Conservation (phyloP, 768 basidiomycete genomes). For the Lactarius tabidus region DNA sequence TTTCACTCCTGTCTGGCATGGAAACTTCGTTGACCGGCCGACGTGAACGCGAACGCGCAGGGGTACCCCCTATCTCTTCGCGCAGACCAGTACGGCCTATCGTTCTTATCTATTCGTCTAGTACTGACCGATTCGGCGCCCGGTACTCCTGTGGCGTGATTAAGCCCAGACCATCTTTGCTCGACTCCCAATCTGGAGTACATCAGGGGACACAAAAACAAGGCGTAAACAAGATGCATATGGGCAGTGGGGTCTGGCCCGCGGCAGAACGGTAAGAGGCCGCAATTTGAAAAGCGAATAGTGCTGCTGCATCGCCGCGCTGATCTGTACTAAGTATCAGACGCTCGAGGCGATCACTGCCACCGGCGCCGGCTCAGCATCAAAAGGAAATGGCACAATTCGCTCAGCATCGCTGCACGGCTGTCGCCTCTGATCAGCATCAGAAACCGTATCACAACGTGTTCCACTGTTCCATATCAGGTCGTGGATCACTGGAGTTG, state of each 20-base stretch:
- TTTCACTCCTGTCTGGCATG: not conserved
- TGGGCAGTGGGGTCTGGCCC: not conserved
- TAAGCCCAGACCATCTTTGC: too few species aligned
- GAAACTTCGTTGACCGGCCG: not conserved
- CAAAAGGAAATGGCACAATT: not conserved
- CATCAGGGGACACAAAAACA: too few species aligned
- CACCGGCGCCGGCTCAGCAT: not conserved
- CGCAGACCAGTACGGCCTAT: not conserved
- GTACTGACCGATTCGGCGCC: too few species aligned
- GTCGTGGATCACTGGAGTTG: too few species aligned
- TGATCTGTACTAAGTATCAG: not conserved
- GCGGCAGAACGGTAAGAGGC: not conserved
- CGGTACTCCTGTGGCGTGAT: too few species aligned
- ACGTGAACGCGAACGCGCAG: not conserved
- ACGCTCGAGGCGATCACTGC: not conserved
- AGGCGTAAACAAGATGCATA: too few species aligned
- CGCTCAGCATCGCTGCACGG: not conserved
- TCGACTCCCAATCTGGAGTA: too few species aligned
- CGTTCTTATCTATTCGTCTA: not conserved
- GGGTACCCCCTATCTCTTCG: not conserved
- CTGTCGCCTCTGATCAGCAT: not conserved
- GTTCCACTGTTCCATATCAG: not conserved
- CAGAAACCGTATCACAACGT: not conserved
- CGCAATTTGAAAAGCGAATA: not conserved
- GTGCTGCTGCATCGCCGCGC: not conserved